Conservation (phyloP, 1,284 basidiomycete genomes). For the Apiotrichum akiyoshidainum region DNA sequence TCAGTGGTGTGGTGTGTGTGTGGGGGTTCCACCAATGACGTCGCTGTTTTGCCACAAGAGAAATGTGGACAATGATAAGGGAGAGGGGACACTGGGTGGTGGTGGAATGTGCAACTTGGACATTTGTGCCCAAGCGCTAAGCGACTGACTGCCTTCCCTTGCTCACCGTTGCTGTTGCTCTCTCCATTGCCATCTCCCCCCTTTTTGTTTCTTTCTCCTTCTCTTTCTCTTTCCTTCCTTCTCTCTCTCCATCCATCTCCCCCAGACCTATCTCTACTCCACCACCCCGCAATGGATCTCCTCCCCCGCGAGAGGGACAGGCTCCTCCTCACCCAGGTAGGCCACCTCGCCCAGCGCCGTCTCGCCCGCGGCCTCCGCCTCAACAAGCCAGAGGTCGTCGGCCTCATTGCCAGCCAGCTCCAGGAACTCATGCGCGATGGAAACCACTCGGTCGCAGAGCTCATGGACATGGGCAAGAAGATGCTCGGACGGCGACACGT, state of each 20-base stretch:
- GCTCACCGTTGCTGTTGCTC: neutral
- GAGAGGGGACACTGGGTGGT: no score
- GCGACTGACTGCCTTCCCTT: no score
- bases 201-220: no score
- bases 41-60: no score
- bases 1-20: no score
- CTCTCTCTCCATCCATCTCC: neutral
- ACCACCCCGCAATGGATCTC: slow-evolving; percentile 37
- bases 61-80: no score
- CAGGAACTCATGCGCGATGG: slow-evolving; percentile 97
- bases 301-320: slow-evolving; percentile 52
- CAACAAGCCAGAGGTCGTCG: slow-evolving; percentile 83
- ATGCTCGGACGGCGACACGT: slow-evolving; percentile 87
- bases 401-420: slow-evolving; percentile 83
- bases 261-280: neutral
- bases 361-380: slow-evolving; percentile 84
- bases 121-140: no score
- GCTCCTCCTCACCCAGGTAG: slow-evolving; percentile 59
- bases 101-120: no score
- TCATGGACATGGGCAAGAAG: slow-evolving; percentile 89
- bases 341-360: slow-evolving; percentile 86
- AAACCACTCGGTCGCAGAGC: slow-evolving; percentile 73
- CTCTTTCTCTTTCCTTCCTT: neutral
- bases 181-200: neutral
- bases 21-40: no score